These are phyloP conservation scores for Heterobasidion annosum DNA, from an alignment of 1,284 basidiomycete genomes.

Conservation along the genomic window DNA sequence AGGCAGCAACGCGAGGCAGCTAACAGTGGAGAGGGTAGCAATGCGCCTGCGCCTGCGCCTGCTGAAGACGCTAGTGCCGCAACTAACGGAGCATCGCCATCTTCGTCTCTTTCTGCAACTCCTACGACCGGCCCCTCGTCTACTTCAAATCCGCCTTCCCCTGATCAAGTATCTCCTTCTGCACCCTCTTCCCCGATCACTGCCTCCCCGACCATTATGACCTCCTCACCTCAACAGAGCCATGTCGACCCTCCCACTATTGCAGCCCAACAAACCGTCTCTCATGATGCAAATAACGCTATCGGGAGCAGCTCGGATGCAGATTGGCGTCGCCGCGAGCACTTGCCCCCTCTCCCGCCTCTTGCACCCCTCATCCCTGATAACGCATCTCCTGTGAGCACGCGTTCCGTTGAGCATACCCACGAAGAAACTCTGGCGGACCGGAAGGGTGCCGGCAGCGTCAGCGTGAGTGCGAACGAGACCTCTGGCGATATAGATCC, in stretches of 20 bases:
- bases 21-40: conserved; percentile 28
- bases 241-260: background rate
- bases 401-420: too few species aligned
- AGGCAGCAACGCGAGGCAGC: conserved; percentile 48
- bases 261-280: background rate
- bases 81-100: background rate
- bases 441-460: too few species aligned
- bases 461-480: too few species aligned
- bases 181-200: background rate
- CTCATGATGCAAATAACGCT: background rate
- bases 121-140: background rate
- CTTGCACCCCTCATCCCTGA: background rate
- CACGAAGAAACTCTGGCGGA: too few species aligned
- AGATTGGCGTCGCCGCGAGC: background rate
- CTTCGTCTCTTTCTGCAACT: background rate
- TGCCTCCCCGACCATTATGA: background rate
- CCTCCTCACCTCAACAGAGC: background rate
- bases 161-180: background rate
- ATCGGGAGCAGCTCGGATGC: background rate
- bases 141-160: background rate
- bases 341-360: background rate
- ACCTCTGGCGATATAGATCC: too few species aligned
- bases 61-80: conserved; percentile 5
- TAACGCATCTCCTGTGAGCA: background rate
- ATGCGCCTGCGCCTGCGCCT: background rate